A percentile compares a stretch with the other conserved stretches of the same genome.
Evolutionary conservation across 2,329 filamentous ascomycete genomes (phyloP).

Genomic region (Venturia oleaginea): DNA sequence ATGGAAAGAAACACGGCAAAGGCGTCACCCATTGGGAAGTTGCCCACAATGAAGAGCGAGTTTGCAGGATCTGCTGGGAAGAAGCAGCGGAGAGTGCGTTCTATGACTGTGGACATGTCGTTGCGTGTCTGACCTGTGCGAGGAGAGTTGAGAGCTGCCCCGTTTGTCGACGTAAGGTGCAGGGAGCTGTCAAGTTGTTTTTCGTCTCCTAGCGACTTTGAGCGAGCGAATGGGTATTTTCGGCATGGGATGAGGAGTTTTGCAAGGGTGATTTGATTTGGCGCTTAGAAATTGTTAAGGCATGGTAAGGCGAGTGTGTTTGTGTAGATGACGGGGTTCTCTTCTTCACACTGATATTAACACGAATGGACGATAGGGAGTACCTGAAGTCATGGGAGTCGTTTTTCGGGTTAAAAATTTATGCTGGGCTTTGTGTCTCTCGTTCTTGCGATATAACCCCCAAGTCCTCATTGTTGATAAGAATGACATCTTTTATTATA

Average conservation of each 20-base stretch:
- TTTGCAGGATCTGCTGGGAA: constrained; percentile 56
- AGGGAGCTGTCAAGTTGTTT: constrained; percentile 49
- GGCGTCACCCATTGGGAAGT: constrained; percentile 55
- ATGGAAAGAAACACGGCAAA: constrained; percentile 51
- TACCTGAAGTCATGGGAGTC: background rate
- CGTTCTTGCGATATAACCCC: background rate
- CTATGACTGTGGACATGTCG: constrained; percentile 55
- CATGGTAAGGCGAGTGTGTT: background rate
- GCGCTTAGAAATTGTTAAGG: background rate
- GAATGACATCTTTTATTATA: background rate
- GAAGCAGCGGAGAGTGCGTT: constrained; percentile 51
- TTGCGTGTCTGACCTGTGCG: constrained; percentile 52
- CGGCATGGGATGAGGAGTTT: background rate
- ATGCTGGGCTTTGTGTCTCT: background rate
- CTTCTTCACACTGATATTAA: background rate
- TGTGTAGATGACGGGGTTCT: background rate
- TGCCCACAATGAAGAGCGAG: constrained; percentile 50
- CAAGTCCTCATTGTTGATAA: background rate
- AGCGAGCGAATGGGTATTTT: background rate
- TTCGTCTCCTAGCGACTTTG: constrained; percentile 16
- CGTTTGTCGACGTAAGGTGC: constrained; percentile 49
- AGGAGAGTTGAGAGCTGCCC: constrained; percentile 50
- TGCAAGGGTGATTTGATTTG: background rate
- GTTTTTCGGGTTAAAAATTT: background rate
- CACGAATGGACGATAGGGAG: background rate